A percentile compares a stretch with the other conserved stretches of the same genome.
These are phyloP conservation scores for Penicillium ucsense DNA, from an alignment of 495 filamentous ascomycete species.

Conservation along the genomic window DNA sequence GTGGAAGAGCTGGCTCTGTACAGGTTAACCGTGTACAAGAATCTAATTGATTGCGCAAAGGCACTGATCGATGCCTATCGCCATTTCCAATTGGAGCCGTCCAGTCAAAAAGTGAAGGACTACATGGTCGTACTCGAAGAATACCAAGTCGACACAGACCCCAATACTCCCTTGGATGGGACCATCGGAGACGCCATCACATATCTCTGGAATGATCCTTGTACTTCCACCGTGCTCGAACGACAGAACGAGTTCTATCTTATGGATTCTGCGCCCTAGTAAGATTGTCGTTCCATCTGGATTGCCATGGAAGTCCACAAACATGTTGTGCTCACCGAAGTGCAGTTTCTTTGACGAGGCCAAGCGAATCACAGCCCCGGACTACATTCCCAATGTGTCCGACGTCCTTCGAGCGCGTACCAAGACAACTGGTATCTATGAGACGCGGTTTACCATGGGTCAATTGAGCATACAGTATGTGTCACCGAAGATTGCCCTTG, in stretches of 20 bases:
- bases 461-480: conserved; percentile 96
- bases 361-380: conserved; percentile 66
- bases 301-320: too few relatives aligned
- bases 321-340: conserved; percentile 1
- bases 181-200: conserved; percentile 75
- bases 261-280: conserved; percentile 99
- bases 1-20: conserved; percentile 86
- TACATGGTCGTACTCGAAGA: conserved; percentile 72
- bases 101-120: conserved; percentile 57
- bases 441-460: conserved; percentile 96
- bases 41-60: conserved; percentile 92
- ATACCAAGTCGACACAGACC: conserved; percentile 84
- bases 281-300: conserved; percentile 25
- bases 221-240: conserved; percentile 76
- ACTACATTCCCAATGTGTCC: conserved; percentile 84
- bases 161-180: conserved; percentile 66
- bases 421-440: conserved; percentile 99
- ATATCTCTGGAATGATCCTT: conserved; percentile 82
- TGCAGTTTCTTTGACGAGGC: conserved; percentile 91
- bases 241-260: conserved; percentile 96
- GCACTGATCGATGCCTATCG: conserved; percentile 79
- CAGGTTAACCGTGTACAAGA: conserved; percentile 94
- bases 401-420: conserved; percentile 92
- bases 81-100: conserved; percentile 74
- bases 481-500: too few relatives aligned